phyloP scores from a whole-genome alignment of 371 early-diverging fungal genomes.

The Phascolomyces articulosus region DNA sequence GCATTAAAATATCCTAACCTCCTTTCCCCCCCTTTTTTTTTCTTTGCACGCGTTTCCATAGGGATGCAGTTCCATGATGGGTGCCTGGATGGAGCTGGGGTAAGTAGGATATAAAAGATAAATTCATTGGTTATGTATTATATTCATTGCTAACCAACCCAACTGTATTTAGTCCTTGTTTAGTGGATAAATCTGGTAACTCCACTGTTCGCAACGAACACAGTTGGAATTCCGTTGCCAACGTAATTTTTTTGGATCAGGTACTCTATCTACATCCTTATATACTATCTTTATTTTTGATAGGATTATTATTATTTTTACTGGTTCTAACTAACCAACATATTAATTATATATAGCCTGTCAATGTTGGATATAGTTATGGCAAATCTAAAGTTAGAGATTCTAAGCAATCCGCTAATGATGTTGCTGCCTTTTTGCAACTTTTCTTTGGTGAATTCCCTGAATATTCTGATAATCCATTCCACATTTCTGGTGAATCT shows the following conservation, averaged over 20 bases:
- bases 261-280: too few relatives aligned
- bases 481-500: constrained; percentile 69
- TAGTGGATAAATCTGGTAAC: constrained; percentile 61
- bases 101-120: constrained; percentile 2
- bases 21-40: too few relatives aligned
- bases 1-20: too few relatives aligned
- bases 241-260: constrained; percentile 84
- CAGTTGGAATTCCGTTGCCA: constrained; percentile 83
- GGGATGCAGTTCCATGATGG: constrained; percentile 74
- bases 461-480: constrained; percentile 31
- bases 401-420: constrained; percentile 53
- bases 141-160: too few relatives aligned
- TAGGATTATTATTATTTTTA: background rate
- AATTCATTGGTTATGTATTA: too few relatives aligned
- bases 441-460: constrained; percentile 72
- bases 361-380: constrained; percentile 79
- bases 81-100: constrained; percentile 83
- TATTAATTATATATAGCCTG: constrained; percentile 48
- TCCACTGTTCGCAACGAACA: constrained; percentile 58
- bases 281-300: too few relatives aligned
- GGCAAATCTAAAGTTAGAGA: constrained; percentile 56
- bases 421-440: constrained; percentile 67
- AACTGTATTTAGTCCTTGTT: constrained; percentile 59
- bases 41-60: background rate
- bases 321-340: background rate